phyloP scores from a whole-genome alignment of 768 basidiomycete species.

The Russula emetica region DNA sequence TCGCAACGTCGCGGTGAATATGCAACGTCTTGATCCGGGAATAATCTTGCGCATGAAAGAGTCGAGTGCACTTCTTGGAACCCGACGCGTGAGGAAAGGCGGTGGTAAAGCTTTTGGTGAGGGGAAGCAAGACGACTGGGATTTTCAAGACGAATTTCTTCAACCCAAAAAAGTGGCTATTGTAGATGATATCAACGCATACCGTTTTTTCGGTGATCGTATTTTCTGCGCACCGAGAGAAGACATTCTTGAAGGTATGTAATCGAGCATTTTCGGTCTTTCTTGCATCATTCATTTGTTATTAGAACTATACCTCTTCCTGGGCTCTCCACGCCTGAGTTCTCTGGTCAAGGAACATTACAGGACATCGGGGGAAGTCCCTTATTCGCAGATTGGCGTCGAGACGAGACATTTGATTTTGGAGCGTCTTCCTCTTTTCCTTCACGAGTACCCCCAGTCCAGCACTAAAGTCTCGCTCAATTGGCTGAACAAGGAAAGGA shows the following conservation, averaged over 20 bases:
- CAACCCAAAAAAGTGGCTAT: conserved; percentile 68
- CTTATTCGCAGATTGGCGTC: conserved; percentile 42
- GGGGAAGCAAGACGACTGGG: conserved; percentile 60
- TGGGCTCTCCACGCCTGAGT: conserved; percentile 75
- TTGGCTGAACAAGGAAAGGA: conserved; percentile 41
- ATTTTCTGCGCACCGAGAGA: conserved; percentile 56
- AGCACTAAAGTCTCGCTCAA: conserved; percentile 43
- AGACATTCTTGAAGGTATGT: conserved; percentile 76
- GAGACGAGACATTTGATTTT: conserved; percentile 62
- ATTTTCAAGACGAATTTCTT: conserved; percentile 66
- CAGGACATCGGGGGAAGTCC: conserved; percentile 51
- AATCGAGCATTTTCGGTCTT: neutral
- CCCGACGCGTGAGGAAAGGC: conserved; percentile 51
- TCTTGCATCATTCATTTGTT: neutral
- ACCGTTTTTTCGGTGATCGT: conserved; percentile 61
- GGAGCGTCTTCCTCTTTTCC: conserved; percentile 86
- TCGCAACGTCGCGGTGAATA: conserved; percentile 77
- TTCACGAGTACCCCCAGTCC: conserved; percentile 80
- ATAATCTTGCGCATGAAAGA: conserved; percentile 64
- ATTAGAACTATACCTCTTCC: conserved; percentile 64
- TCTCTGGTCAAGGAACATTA: conserved; percentile 75
- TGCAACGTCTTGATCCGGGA: conserved; percentile 43
- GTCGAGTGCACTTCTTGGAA: conserved; percentile 68
- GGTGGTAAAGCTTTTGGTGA: no score
- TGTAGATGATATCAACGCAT: conserved; percentile 80